Conservation (phyloP, 768 basidiomycete genomes). For the Tricholoma matsutake region DNA sequence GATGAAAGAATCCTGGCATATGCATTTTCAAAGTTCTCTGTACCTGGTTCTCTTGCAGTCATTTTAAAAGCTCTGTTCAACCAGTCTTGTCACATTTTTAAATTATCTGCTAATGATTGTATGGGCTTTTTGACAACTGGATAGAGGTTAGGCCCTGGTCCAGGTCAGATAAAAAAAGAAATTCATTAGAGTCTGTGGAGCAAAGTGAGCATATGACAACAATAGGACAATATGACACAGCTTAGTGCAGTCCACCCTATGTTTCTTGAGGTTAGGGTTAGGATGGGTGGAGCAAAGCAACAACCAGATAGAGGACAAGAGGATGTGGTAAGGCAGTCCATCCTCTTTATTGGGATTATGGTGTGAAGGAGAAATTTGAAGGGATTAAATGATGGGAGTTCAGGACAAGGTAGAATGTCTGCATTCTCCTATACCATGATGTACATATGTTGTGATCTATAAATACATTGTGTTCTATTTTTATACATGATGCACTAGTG, state of each 20-base stretch:
- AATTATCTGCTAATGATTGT: not conserved
- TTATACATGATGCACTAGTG: no score
- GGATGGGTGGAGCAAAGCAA: no score
- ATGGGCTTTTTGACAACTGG: not conserved
- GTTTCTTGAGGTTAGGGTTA: not conserved
- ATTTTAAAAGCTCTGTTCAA: not conserved
- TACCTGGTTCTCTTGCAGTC: not conserved
- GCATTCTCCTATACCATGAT: no score
- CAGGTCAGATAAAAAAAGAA: not conserved
- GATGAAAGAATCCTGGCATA: slow-evolving; percentile 8
- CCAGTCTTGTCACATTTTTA: not conserved
- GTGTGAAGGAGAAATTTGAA: no score
- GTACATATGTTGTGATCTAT: no score
- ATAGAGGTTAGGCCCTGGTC: not conserved
- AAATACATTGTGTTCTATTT: no score
- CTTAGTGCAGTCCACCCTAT: not conserved
- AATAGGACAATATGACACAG: not conserved
- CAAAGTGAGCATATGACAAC: not conserved
- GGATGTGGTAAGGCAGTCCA: no score
- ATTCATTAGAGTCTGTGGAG: not conserved
- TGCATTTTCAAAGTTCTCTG: slow-evolving; percentile 1
- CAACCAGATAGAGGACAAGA: no score
- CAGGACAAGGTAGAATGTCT: no score
- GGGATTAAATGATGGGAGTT: no score
- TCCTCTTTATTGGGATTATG: no score